These are phyloP conservation scores for Termitomyces eurrhizus DNA, from an alignment of 768 basidiomycete species.

Conservation along the genomic window DNA sequence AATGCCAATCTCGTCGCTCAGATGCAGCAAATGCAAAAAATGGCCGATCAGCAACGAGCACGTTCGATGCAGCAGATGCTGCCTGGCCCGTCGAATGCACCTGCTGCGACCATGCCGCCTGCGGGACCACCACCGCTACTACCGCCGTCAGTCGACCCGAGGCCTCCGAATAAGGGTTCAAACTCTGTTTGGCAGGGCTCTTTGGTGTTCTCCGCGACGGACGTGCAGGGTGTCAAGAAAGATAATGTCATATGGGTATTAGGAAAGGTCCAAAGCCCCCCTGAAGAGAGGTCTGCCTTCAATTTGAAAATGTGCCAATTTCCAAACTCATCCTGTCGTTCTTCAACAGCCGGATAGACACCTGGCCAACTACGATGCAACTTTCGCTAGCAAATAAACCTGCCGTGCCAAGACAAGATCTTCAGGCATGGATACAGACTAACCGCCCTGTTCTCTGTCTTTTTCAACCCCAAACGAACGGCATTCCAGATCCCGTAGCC, in stretches of 20 bases:
- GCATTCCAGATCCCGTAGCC: conserved; percentile 26
- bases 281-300: conserved; percentile 29
- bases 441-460: conserved; percentile 37
- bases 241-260: conserved; percentile 41
- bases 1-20: conserved; percentile 29
- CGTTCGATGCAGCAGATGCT: conserved; percentile 14
- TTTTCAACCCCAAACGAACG: conserved; percentile 29
- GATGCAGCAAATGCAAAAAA: conserved; percentile 51
- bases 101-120: neutral
- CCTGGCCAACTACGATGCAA: conserved; percentile 47
- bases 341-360: conserved; percentile 39
- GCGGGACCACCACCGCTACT: neutral
- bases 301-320: neutral
- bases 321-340: neutral
- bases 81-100: conserved; percentile 2
- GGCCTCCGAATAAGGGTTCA: neutral
- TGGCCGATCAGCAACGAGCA: conserved; percentile 37
- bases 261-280: conserved; percentile 23
- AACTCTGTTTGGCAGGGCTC: conserved; percentile 42
- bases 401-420: conserved; percentile 32
- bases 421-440: conserved; percentile 46
- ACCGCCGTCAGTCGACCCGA: conserved; percentile 4
- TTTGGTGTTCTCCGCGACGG: conserved; percentile 41
- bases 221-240: conserved; percentile 30
- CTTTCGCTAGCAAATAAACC: conserved; percentile 39